phyloP scores from a whole-genome alignment of 805 yeast species.

The Yamadazyma kitorensis region DNA sequence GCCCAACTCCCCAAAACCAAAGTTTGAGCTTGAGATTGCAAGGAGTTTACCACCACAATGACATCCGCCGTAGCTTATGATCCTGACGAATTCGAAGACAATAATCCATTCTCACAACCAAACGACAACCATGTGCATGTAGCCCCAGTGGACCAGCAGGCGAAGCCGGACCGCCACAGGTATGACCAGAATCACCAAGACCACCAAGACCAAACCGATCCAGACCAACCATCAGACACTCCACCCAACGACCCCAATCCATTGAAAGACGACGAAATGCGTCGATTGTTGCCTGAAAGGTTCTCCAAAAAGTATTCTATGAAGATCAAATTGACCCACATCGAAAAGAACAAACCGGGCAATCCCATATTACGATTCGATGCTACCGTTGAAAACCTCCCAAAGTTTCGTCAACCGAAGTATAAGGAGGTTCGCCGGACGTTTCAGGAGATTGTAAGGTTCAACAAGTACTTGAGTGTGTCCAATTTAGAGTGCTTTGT shows the following conservation, averaged over 20 bases:
- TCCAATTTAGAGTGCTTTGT: conserved; percentile 91
- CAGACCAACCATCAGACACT: conserved; percentile 5
- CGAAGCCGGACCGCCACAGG: background rate
- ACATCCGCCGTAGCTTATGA: conserved; percentile 45
- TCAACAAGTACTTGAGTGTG: conserved; percentile 73
- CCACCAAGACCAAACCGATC: conserved; percentile 6
- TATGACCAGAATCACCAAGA: background rate
- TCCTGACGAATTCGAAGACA: conserved; percentile 45
- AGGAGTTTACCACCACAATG: no score
- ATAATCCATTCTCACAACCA: conserved; percentile 42
- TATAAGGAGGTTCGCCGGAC: conserved; percentile 81
- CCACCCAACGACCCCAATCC: conserved; percentile 7
- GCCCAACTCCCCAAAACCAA: no score
- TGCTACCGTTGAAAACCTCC: conserved; percentile 50
- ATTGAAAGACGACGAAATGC: conserved; percentile 41
- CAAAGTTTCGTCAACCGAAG: conserved; percentile 66
- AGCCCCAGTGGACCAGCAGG: conserved; percentile 5
- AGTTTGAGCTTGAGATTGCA: no score
- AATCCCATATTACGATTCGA: conserved; percentile 81
- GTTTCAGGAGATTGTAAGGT: conserved; percentile 68
- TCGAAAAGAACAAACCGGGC: conserved; percentile 71
- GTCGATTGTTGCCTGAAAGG: conserved; percentile 50
- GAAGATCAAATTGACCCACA: conserved; percentile 54
- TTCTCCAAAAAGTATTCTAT: conserved; percentile 43
- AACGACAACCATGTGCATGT: conserved; percentile 1